Base-by-base conservation (phyloP, 495 filamentous ascomycete genomes). In the Aspergillus nanangensis region DNA sequence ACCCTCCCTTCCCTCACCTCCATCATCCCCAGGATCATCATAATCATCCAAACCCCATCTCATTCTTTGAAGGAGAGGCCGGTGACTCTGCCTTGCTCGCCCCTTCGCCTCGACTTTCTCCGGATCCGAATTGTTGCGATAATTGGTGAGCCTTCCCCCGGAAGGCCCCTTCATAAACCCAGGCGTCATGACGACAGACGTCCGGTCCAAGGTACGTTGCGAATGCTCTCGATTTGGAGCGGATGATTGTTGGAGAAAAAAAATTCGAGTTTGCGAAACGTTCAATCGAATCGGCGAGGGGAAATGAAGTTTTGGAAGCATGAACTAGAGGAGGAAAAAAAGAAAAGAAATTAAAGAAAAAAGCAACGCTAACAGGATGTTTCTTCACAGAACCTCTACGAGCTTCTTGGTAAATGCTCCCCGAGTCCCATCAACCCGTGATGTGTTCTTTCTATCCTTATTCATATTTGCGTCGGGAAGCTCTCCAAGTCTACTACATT, bases 341-440 rank as follows among this genome's bases (percentile, higher is more conserved):
- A 17, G 20, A 44, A 34, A 25, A 33, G 10, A 3, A 22, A 21
- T 14, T 20, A 19, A 20, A 27, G 8, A 10, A 33, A 44, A 18
- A 42, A 14, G 14, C 31, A 37, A 43, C 33, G 56, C 61, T 67
- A 54, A 65, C 63, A 24, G 49, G 9, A 43, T 41, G 52, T 41
- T 49, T 21, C 46, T 35, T 38, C 10, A 57, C 48, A 72, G 88
- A 94, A 94, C 76, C 77, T 81, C 50, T 94, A 82, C 78, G 87
- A 88, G 78, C 78, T 89, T 74, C 88, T 94, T 75, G 88, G 88
- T 93, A 85, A 63, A 69, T 69, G 62, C 58, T 52, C 60, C 55
- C 62, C 60, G 50, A 52, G 54, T 55, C 53, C 57, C 46, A 61
- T 48, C n/a, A n/a, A n/a, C 52, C 50, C n/a, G 10, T n/a, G n/a